phyloP scores from a whole-genome alignment of 2,329 filamentous ascomycete genomes.

The Talaromyces pinophilus region DNA sequence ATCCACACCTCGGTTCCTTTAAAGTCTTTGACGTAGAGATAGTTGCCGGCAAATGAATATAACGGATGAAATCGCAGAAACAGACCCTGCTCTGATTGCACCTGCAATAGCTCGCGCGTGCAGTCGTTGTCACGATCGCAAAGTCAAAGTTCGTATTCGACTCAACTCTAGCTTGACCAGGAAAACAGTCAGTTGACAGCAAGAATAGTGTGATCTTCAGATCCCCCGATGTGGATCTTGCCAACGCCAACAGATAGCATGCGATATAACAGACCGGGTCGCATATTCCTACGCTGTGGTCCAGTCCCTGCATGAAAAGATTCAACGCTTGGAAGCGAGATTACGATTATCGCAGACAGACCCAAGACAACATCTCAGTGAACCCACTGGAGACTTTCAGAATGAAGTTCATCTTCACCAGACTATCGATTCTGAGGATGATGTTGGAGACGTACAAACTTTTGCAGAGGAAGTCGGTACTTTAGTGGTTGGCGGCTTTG shows the following conservation, averaged over 20 bases:
- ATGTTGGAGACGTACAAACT: neutral
- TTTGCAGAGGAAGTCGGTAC: slow-evolving; percentile 9
- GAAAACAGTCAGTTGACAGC: neutral
- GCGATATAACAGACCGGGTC: neutral
- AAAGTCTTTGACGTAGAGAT: too few species aligned
- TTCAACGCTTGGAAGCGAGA: slow-evolving; percentile 6
- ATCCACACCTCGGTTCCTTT: neutral
- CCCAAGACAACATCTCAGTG: slow-evolving; percentile 9
- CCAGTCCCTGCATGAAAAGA: slow-evolving; percentile 7
- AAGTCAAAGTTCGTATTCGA: slow-evolving; percentile 4
- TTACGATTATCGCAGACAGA: slow-evolving; percentile 5
- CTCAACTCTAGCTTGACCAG: neutral
- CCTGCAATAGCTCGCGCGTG: slow-evolving; percentile 7
- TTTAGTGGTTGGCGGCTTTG: neutral
- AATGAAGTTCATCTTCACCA: neutral
- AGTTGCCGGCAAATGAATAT: neutral
- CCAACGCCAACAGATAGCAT: neutral
- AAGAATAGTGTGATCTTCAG: neutral
- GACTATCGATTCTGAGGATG: neutral
- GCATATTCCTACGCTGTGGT: neutral
- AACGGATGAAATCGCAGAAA: neutral
- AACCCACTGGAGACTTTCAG: slow-evolving; percentile 1
- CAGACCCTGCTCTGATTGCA: slow-evolving; percentile 1
- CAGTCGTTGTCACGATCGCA: slow-evolving; percentile 11
- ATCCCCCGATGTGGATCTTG: neutral